phyloP scores from a whole-genome alignment of 1,284 basidiomycete genomes.

The Lentinus polychrous region DNA sequence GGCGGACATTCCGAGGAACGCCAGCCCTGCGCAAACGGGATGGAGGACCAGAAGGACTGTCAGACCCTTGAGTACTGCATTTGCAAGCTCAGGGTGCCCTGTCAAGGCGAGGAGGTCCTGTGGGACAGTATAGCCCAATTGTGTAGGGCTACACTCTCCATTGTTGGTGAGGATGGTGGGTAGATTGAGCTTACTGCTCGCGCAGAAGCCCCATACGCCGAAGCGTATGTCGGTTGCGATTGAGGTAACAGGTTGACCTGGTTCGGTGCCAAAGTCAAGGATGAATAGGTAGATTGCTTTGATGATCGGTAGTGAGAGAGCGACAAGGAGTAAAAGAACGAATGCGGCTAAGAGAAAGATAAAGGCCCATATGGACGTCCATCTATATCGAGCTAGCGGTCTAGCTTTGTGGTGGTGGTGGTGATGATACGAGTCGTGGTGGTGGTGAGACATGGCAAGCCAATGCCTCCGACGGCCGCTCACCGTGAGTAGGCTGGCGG shows the following conservation, averaged over 20 bases:
- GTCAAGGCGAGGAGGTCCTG: constrained; percentile 30
- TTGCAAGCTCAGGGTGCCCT: constrained; percentile 36
- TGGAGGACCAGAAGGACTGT: constrained; percentile 58
- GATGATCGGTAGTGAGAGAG: constrained; percentile 67
- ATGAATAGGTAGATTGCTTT: constrained; percentile 64
- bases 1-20: constrained; percentile 44
- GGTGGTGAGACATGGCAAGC: background rate
- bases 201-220: constrained; percentile 73
- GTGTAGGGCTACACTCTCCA: constrained; percentile 48
- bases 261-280: constrained; percentile 36
- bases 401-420: background rate
- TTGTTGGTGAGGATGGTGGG: constrained; percentile 25
- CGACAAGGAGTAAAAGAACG: constrained; percentile 67
- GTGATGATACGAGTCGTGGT: background rate
- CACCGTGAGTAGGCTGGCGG: too few species aligned
- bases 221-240: constrained; percentile 59
- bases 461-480: background rate
- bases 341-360: constrained; percentile 48
- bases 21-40: constrained; percentile 51
- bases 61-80: constrained; percentile 44
- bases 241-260: constrained; percentile 34
- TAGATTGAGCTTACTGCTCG: constrained; percentile 30
- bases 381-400: constrained; percentile 26
- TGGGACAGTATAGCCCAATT: constrained; percentile 38
- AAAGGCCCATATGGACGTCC: constrained; percentile 38